These are phyloP conservation scores for Polyplosphaeria fusca DNA, from an alignment of 495 filamentous ascomycete genomes.

Conservation along the genomic window DNA sequence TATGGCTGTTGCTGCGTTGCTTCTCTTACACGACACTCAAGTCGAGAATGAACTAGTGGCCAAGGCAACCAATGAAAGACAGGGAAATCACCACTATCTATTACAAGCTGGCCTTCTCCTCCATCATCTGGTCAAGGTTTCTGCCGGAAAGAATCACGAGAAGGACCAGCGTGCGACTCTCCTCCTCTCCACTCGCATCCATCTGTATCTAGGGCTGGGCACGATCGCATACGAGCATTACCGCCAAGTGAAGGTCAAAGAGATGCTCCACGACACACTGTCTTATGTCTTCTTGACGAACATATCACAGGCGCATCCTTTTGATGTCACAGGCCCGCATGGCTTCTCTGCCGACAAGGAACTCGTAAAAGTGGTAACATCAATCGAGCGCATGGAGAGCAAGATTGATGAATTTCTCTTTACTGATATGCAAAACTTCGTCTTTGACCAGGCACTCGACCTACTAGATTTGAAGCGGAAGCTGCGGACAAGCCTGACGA, in stretches of 20 bases:
- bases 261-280: conserved; percentile 26
- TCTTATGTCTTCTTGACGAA: conserved; percentile 12
- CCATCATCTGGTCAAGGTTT: neutral
- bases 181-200: conserved; percentile 25
- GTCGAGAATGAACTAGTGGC: neutral
- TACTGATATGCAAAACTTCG: conserved; percentile 14
- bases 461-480: conserved; percentile 12
- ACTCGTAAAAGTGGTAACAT: conserved; percentile 9
- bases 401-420: conserved; percentile 20
- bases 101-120: conserved; percentile 18
- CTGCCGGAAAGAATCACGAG: conserved; percentile 10
- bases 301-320: conserved; percentile 23
- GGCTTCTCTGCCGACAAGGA: conserved; percentile 11
- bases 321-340: conserved; percentile 2
- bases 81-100: neutral
- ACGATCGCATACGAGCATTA: conserved; percentile 14
- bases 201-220: conserved; percentile 12
- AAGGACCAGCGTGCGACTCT: conserved; percentile 16
- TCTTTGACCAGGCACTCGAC: conserved; percentile 18
- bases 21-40: conserved; percentile 7
- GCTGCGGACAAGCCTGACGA: conserved; percentile 11
- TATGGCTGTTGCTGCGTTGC: conserved; percentile 17
- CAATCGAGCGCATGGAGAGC: conserved; percentile 10
- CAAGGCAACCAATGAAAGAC: neutral
- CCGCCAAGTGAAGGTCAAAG: conserved; percentile 12